Base-by-base conservation (phyloP, 2,329 filamentous ascomycete genomes). In the Verticillium longisporum region DNA sequence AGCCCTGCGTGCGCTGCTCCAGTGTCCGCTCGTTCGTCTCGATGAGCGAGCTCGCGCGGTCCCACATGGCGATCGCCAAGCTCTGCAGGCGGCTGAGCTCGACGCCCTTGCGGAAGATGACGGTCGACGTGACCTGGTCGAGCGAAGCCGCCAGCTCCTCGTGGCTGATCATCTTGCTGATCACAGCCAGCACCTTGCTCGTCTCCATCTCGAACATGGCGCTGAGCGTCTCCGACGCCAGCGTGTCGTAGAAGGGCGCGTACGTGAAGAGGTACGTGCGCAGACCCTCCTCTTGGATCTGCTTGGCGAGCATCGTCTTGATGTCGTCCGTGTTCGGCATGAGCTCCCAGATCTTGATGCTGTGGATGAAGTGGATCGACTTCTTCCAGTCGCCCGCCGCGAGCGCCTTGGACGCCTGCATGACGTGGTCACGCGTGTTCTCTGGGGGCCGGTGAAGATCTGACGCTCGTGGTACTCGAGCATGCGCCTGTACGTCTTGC, bases 91-190 rank as follows among this genome's bases (percentile, higher is more conserved):
- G 88, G 72, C 92, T 97, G 66, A 99, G 87, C 83, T 99, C 96
- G 65, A 99, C 95, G 62, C 95, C 96, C 88, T 99, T 98, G 77
- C 95, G 90, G 91, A 99, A 99, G 80, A 98, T 95, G 77, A 99
- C 92, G 58, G 92, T 96, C 68, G 90, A 88, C 71, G 96, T 97
- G 78, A 99, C 94, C 79, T 99, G 95, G 81, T 99, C 96, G 33
- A 99, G 87, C 41, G 95, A 96, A 54, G 95, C 95, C 10, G 91
- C 91, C 57, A 99, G 88, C 77, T 99, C 95, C 78, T 99, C 95
- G 81, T 99, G 95, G 71, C 92, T 96, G 76, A 99, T 98, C 95
- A 99, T 99, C 83, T 96, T 96, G 84, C 92, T 96, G 71, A 99
- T 88, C 61, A 99, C 88, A 38, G 95, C 92, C n/a, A 90, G 83